These are phyloP conservation scores for Corymbia calophylla DNA, from an alignment of 441 rosid species.

Conservation along the genomic window DNA sequence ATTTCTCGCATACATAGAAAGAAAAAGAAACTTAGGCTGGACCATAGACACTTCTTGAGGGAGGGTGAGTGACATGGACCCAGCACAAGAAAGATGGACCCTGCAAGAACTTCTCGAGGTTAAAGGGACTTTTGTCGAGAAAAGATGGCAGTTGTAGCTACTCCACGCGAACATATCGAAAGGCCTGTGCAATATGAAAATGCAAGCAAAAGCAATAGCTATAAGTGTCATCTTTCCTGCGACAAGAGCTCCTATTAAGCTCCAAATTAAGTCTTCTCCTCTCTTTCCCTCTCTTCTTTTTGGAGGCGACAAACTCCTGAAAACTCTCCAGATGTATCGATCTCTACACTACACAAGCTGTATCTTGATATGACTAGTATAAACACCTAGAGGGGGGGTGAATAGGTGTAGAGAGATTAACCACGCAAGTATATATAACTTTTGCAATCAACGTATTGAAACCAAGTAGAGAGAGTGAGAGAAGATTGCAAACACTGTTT, in stretches of 20 bases:
- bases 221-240: slow-evolving; percentile 18
- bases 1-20: not conserved
- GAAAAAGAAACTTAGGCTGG: not conserved
- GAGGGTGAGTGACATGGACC: not conserved
- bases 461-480: too few species aligned
- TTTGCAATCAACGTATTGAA: too few species aligned
- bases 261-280: not conserved
- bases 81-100: not conserved
- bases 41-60: not conserved
- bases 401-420: too few species aligned
- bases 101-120: not conserved
- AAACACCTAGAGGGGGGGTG: too few species aligned
- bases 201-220: not conserved
- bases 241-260: slow-evolving; percentile 15
- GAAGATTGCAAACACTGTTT: too few species aligned
- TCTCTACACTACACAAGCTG: not conserved
- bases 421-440: too few species aligned
- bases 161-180: not conserved
- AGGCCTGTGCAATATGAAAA: not conserved
- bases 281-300: not conserved
- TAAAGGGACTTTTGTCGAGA: slow-evolving; percentile 7
- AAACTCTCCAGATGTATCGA: not conserved
- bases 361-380: too few species aligned
- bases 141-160: slow-evolving; percentile 12
- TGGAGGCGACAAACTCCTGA: not conserved